phyloP scores from a whole-genome alignment of 108 stramenopile species.

The Discostella pseudostelligera region DNA sequence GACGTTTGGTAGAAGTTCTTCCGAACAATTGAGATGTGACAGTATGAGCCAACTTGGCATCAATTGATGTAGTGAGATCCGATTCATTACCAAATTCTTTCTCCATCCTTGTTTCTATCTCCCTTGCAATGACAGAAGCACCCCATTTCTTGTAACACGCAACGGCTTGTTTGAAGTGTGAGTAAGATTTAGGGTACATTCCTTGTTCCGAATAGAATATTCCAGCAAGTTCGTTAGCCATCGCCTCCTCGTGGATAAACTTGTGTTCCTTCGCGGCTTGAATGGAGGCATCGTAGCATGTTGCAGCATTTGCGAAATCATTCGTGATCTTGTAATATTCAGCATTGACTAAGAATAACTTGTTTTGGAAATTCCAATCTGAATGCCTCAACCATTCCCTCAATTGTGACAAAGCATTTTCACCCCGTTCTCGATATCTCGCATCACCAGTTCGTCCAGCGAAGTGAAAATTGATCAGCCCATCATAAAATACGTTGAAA shows the following conservation, averaged over 20 bases:
- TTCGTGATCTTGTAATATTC: slow-evolving; percentile 5
- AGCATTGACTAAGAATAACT: slow-evolving; percentile 10
- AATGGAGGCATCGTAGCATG: slow-evolving; percentile 18
- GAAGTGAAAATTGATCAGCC: slow-evolving; percentile 7
- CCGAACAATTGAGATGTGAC: not conserved
- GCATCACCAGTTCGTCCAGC: not conserved
- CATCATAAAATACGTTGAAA: not conserved
- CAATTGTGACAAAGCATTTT: not conserved
- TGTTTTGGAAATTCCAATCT: slow-evolving; percentile 25
- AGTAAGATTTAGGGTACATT: not conserved
- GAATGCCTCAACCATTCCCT: slow-evolving; percentile 2
- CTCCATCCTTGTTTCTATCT: slow-evolving; percentile 1
- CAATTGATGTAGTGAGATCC: not conserved
- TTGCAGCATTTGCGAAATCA: slow-evolving; percentile 9
- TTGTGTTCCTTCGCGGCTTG: slow-evolving; percentile 20
- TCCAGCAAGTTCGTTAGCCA: slow-evolving; percentile 12
- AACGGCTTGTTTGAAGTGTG: slow-evolving; percentile 11
- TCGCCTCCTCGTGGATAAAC: slow-evolving; percentile 22
- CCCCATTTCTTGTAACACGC: slow-evolving; percentile 18
- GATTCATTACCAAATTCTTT: slow-evolving; percentile 1
- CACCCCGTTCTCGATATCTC: slow-evolving; percentile 2
- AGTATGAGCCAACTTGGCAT: no score
- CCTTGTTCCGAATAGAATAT: slow-evolving; percentile 16
- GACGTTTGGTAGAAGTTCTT: no score
- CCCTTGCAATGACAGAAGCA: slow-evolving; percentile 17